Percentiles rank a stretch among this genome's conserved stretches.
These are phyloP conservation scores for Pinus tabuliformis DNA, from an alignment of 75 land plant species.

Conservation along the genomic window DNA sequence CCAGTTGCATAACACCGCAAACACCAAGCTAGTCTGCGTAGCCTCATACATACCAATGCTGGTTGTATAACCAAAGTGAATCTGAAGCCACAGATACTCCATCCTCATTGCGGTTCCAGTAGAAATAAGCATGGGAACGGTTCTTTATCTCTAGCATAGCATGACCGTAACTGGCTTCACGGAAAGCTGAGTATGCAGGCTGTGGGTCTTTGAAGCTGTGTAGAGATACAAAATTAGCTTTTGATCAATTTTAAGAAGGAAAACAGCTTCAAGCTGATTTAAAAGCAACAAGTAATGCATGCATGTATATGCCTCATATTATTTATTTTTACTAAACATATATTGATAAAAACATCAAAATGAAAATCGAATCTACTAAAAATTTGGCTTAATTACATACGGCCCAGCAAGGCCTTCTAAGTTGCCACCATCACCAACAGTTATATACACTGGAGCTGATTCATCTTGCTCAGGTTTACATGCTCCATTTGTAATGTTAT, in stretches of 20 bases:
- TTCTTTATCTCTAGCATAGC: slow-evolving; percentile 75
- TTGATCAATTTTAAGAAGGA: no score
- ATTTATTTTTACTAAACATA: no score
- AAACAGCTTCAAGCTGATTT: no score
- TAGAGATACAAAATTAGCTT: no score
- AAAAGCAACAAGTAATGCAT: no score
- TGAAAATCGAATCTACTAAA: no score
- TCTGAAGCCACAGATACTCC: slow-evolving; percentile 57
- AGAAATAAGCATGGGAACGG: slow-evolving; percentile 71
- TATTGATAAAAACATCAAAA: no score
- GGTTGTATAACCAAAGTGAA: slow-evolving; percentile 51
- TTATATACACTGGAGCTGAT: slow-evolving; percentile 67
- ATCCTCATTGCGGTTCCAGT: slow-evolving; percentile 84
- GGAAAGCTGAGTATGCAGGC: slow-evolving; percentile 77
- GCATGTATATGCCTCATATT: no score
- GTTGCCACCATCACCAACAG: slow-evolving; percentile 91
- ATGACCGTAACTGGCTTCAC: slow-evolving; percentile 93
- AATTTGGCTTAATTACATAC: no score
- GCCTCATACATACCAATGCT: slow-evolving; percentile 23
- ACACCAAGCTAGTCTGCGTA: no score
- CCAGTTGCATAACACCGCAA: no score
- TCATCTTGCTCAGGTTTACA: slow-evolving; percentile 45
- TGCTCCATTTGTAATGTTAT: slow-evolving; percentile 60
- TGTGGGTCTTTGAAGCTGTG: slow-evolving; percentile 75
- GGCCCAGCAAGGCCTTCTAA: slow-evolving; percentile 60